Evolutionary conservation across 2,329 filamentous ascomycete species (phyloP), one percentile per base, ranked within the genome.

Genomic region (Epicoccum nigrum): DNA sequence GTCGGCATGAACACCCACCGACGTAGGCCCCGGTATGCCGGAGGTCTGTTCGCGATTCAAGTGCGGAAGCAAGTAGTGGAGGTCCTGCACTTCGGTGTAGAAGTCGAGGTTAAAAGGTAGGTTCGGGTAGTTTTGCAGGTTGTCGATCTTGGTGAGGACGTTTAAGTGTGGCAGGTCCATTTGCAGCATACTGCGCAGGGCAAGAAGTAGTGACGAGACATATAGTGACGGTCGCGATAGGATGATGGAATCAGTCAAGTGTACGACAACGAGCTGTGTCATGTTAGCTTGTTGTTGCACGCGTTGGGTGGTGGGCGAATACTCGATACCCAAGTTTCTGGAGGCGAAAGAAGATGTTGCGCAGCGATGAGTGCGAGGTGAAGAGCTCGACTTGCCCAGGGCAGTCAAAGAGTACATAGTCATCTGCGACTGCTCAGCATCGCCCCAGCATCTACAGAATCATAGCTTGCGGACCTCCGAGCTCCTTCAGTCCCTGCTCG

Each of bases 111-210:
- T 96, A 79, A 99, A 97, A 0, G 92, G 91, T 0, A 99, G 81
- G 20, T 90, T 85, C 38, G 90, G 87, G 68, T 96, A 97, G 44
- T 88, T 85, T 28, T 86, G 80, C 45, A 99, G 81, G 69, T 97
- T 97, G 76, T 99, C 94, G 76, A 99, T 96, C 77, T 99, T 99
- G 51, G 92, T 97, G 20, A 99, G 83, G 56, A 99, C 90, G 68
- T 99, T 99, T 61, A 99, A 81, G 69, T 97, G 91, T 1, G 94
- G 92, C 55, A 97, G 88, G 69, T 97, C 94, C 83, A 99, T 93
- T 76, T 97, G 94, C 45, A 99, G 86, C 93, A 99, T 99, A 64
- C 91, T 92, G 60, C 94, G 88, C 58, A 99, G 85, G 47, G 92
- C 93, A 19, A 99, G 86, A 49, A 99, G 86, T 50, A 99, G 82